Conservation (phyloP, 2,329 filamentous ascomycete species). For the Aschersonia sp. region DNA sequence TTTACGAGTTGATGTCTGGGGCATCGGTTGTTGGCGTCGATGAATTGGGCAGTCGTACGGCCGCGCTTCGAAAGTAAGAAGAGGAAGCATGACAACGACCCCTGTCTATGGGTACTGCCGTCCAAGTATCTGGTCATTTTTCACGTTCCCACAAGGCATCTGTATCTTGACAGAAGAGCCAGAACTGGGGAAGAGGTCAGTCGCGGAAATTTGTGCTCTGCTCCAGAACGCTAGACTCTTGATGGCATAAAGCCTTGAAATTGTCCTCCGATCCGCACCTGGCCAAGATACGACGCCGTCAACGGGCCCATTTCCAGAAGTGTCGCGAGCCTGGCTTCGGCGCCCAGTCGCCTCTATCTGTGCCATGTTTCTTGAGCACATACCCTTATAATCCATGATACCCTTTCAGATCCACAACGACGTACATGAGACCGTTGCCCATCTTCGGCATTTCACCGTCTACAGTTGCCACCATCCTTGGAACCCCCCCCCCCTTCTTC, state of each 20-base stretch:
- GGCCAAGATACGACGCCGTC: constrained; percentile 1
- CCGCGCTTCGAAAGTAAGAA: background rate
- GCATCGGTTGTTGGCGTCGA: background rate
- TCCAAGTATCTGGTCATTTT: constrained; percentile 2
- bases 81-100: background rate
- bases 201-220: constrained; percentile 1
- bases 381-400: constrained; percentile 1
- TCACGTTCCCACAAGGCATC: constrained; percentile 1
- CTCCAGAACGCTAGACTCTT: background rate
- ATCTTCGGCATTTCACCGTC: constrained; percentile 4
- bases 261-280: constrained; percentile 5
- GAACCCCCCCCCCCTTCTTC: background rate
- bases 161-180: background rate
- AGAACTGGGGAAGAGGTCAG: constrained; percentile 1
- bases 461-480: constrained; percentile 4
- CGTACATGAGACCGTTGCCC: constrained; percentile 1
- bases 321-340: background rate
- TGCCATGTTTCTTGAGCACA: background rate
- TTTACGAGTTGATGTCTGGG: background rate
- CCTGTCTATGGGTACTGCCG: constrained; percentile 6
- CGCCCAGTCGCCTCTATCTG: background rate
- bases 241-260: constrained; percentile 5
- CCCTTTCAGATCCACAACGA: constrained; percentile 4
- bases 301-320: constrained; percentile 2
- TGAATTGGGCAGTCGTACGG: background rate